Evolutionary conservation across 257 asterid species (phyloP).

Genomic region (Ehretia macrophylla): DNA sequence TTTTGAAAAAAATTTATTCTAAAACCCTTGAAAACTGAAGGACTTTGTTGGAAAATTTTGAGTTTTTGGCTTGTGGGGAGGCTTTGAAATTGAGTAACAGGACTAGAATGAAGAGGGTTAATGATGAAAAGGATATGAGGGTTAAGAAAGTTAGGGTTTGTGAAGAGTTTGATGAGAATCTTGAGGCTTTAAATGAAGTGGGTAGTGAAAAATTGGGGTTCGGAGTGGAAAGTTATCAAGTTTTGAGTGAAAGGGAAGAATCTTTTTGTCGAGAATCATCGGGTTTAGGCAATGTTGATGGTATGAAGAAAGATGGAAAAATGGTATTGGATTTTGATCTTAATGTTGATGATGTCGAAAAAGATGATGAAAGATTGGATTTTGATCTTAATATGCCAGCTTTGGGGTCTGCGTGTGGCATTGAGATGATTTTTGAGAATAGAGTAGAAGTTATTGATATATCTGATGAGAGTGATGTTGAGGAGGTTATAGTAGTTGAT

Average conservation of each 20-base stretch:
- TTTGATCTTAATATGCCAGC: neutral
- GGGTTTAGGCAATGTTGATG: slow-evolving; percentile 17
- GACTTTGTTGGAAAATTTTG: neutral
- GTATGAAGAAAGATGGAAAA: slow-evolving; percentile 17
- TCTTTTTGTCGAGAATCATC: slow-evolving; percentile 15
- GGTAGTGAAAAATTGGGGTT: slow-evolving; percentile 18
- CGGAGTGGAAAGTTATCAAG: slow-evolving; percentile 3
- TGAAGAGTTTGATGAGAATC: slow-evolving; percentile 21
- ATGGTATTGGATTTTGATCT: slow-evolving; percentile 36
- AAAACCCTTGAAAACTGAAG: neutral
- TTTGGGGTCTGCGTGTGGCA: slow-evolving; percentile 11
- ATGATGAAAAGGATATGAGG: slow-evolving; percentile 26
- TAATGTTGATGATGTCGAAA: slow-evolving; percentile 23
- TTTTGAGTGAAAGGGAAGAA: slow-evolving; percentile 15
- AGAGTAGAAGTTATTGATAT: slow-evolving; percentile 34
- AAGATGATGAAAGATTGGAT: slow-evolving; percentile 4
- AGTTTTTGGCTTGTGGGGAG: neutral
- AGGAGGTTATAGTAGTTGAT: slow-evolving; percentile 34
- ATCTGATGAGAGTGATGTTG: slow-evolving; percentile 52
- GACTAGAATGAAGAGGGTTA: slow-evolving; percentile 45
- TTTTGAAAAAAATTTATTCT: neutral
- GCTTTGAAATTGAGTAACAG: too few relatives aligned
- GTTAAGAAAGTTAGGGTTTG: slow-evolving; percentile 38
- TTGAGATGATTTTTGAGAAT: slow-evolving; percentile 14
- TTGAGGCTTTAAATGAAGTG: slow-evolving; percentile 17